phyloP scores from a whole-genome alignment of 176 grass and related monocot genomes.

The Hyparrhenia diplandra region DNA sequence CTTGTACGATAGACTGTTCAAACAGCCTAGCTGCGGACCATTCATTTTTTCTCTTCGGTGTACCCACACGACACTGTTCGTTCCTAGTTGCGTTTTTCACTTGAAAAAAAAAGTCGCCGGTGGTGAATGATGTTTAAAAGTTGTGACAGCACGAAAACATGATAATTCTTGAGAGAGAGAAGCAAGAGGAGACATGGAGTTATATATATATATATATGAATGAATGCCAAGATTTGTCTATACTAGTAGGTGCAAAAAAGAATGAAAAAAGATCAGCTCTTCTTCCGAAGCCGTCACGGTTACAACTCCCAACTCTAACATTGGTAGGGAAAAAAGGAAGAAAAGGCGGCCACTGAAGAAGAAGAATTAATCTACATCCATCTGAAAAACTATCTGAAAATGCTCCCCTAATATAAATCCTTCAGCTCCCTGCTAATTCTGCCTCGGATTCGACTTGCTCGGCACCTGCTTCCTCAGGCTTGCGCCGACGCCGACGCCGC shows the following conservation, averaged over 20 bases:
- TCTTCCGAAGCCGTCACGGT: background rate
- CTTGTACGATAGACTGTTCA: no score
- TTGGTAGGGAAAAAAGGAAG: background rate
- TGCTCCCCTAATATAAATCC: background rate
- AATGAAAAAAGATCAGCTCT: background rate
- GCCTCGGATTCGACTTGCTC: background rate
- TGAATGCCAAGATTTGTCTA: background rate
- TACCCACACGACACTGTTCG: no score
- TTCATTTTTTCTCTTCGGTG: no score
- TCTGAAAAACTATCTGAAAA: background rate
- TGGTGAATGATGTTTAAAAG: no score
- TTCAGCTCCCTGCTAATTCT: background rate
- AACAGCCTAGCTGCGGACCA: no score
- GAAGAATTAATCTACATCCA: background rate
- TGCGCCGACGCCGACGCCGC: background rate
- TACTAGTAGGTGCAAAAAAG: background rate
- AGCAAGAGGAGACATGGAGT: background rate
- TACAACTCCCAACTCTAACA: background rate
- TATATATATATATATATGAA: background rate
- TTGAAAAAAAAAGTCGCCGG: background rate
- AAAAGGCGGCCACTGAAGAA: no score
- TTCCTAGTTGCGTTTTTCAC: no score
- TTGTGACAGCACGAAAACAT: background rate
- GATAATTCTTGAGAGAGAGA: background rate
- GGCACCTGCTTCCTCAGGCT: background rate